Base-by-base conservation (phyloP, 2,329 filamentous ascomycete species). In the Ceratocystis ficicola region DNA sequence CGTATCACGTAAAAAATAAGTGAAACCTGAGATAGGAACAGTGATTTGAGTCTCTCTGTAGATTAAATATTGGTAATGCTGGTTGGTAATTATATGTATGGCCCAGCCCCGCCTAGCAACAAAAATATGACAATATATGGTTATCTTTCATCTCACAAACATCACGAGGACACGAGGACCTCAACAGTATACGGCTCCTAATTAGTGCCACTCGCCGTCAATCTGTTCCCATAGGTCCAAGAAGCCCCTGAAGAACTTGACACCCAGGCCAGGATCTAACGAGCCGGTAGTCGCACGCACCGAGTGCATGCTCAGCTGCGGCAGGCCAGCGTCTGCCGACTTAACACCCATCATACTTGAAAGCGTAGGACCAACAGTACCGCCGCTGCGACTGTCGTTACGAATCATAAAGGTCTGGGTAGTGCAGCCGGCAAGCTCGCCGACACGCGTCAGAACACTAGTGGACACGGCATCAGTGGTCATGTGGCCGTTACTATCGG, bases 371-470 rank as follows among this genome's bases (percentile, higher is more conserved):
- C 94, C 94, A n/a, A 97, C 91, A 0, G 94, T 99, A 17, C 94
- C 94, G 36, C 94, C 94, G 72, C 86, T 90, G 65, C 93, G 81
- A 8, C 83, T 87, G 76, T 97, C 94, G 73, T 97, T 99, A 66
- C 94, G 80, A 74, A 97, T 97, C 80, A 95, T 91, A 81, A 97
- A 97, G 5, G 88, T 79, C 76, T 97, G 94, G 65, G 95, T 80
- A 61, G 81, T 84, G 66, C 84, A 84, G 63, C 80, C 89, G 68
- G 80, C 82, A 67, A 89, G 85, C 70, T 91, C 86, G 6, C 90
- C 92, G 48, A 95, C 83, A 30, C 89, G 83, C 70, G 87, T 84
- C 44, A 97, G 78, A 68, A 97, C 83, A 3, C 90, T 86, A 3
- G 89, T 89, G 10, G 89, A 94, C 20, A 96, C 85, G 65, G 87